Percentiles rank a stretch among this genome's conserved stretches.
These are phyloP conservation scores for Yamadazyma triangularis DNA, from an alignment of 1,139 yeast species.

Conservation along the genomic window DNA sequence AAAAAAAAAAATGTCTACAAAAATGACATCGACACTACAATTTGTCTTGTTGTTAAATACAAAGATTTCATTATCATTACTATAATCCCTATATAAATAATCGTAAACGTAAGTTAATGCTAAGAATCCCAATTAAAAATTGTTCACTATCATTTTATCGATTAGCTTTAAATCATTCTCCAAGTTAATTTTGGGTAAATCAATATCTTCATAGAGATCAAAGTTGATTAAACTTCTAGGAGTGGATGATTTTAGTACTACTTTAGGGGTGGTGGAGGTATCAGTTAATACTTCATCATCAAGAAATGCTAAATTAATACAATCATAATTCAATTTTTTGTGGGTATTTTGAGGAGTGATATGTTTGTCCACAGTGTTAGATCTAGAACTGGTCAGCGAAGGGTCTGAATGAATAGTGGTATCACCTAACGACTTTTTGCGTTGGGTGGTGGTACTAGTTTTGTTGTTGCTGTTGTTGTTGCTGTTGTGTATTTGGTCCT, in stretches of 20 bases:
- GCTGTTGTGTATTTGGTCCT: no score
- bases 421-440: no score
- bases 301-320: conserved; percentile 20
- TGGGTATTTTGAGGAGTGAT: conserved; percentile 28
- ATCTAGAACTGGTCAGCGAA: background rate
- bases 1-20: no score
- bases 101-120: no score
- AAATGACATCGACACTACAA: no score
- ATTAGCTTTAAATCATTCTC: conserved; percentile 20
- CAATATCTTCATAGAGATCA: conserved; percentile 6
- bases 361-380: no score
- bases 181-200: conserved; percentile 7
- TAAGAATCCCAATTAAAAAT: no score
- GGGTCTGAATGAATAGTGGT: background rate
- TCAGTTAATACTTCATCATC: conserved; percentile 6
- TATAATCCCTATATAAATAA: no score
- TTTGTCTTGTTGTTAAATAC: conserved; percentile 1
- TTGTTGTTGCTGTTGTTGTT: no score
- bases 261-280: conserved; percentile 1
- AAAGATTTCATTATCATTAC: conserved; percentile 2
- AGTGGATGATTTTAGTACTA: conserved; percentile 7
- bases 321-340: conserved; percentile 19
- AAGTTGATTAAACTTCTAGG: background rate
- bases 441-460: background rate
- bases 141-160: conserved; percentile 14